phyloP scores from a whole-genome alignment of 176 grass and related monocot species.

The Phoenix dactylifera region DNA sequence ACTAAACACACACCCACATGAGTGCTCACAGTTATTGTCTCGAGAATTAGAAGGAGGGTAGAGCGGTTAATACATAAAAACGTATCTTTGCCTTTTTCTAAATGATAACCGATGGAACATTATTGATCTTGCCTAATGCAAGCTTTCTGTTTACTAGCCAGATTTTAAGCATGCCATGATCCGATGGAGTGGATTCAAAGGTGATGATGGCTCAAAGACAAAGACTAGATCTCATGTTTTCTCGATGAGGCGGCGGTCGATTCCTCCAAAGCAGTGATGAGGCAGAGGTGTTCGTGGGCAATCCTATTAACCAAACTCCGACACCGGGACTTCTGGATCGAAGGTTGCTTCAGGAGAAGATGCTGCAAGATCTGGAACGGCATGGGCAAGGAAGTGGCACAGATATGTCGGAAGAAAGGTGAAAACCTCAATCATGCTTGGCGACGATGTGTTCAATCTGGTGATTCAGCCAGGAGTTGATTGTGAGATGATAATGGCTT shows the following conservation, averaged over 20 bases:
- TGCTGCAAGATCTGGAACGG: conserved; percentile 45
- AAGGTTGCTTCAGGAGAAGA: conserved; percentile 57
- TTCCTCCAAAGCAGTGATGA: conserved; percentile 44
- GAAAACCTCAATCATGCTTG: conserved; percentile 31
- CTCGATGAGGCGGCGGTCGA: conserved; percentile 43
- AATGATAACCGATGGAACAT: too few species aligned
- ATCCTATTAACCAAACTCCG: neutral
- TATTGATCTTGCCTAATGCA: neutral
- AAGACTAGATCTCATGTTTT: conserved; percentile 28
- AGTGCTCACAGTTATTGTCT: too few species aligned
- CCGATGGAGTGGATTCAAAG: conserved; percentile 59
- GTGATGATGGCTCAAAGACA: conserved; percentile 20
- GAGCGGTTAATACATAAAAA: too few species aligned
- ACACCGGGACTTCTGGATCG: conserved; percentile 26
- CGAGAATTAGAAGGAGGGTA: too few species aligned
- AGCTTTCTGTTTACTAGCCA: conserved; percentile 12
- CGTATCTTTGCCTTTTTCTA: too few species aligned
- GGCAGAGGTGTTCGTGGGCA: conserved; percentile 48
- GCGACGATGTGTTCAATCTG: conserved; percentile 86
- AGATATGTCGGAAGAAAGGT: conserved; percentile 41
- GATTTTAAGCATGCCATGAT: conserved; percentile 80
- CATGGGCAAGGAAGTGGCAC: conserved; percentile 44
- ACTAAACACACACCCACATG: too few species aligned
- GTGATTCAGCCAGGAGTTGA: conserved; percentile 47
- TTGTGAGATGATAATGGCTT: conserved; percentile 51